Percentiles rank a stretch among this genome's conserved stretches.
Conservation (phyloP, 257 asterid genomes). For the Solanum pinnatisectum region DNA sequence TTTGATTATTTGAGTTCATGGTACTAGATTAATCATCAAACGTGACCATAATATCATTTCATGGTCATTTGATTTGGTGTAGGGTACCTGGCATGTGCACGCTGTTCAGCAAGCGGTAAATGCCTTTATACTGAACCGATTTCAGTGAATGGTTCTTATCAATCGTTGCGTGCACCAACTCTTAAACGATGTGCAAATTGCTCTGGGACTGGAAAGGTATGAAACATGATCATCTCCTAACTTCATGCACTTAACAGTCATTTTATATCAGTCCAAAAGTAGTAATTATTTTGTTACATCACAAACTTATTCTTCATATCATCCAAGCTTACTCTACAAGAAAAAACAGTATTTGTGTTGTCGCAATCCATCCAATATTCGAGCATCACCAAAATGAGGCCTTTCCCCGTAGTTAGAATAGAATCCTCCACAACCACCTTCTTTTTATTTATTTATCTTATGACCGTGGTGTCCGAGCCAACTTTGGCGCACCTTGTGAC, state of each 20-base stretch:
- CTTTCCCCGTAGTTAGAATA: neutral
- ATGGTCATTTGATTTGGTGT: neutral
- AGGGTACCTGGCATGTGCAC: conserved; percentile 95
- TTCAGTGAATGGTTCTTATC: conserved; percentile 30
- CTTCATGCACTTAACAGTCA: neutral
- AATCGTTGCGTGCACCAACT: conserved; percentile 43
- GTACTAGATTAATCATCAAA: neutral
- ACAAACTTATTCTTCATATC: neutral
- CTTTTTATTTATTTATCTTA: no score
- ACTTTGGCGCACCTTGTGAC: no score
- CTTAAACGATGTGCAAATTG: conserved; percentile 71
- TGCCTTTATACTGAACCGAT: conserved; percentile 59
- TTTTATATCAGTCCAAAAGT: neutral
- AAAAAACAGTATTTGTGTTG: no score
- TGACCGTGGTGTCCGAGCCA: no score
- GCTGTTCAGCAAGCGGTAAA: conserved; percentile 74
- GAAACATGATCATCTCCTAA: neutral
- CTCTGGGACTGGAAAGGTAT: conserved; percentile 96
- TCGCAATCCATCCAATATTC: neutral
- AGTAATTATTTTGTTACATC: neutral
- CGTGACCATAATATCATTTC: neutral
- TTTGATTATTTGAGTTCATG: neutral
- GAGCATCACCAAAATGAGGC: neutral
- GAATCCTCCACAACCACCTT: neutral
- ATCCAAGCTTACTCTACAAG: neutral